Base-by-base conservation (phyloP, 345 rosid species). In the Brassica napus region DNA sequence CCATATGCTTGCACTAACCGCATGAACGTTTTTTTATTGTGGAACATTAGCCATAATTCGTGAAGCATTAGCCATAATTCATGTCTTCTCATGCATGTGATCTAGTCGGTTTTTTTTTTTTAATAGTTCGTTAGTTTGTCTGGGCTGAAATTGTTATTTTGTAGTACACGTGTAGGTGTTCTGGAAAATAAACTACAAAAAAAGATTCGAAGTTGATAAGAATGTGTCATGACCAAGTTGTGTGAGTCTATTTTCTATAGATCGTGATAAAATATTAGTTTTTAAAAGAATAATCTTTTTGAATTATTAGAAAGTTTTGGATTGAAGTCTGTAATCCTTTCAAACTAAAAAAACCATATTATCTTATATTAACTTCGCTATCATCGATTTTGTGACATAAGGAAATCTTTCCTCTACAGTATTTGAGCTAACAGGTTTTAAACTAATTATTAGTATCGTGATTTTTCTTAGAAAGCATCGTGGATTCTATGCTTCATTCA, bases 81-180 rank as follows among this genome's bases (percentile, higher is more conserved):
- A 23, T 77, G 31, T 71, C 37, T 64, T 34, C 37, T 8, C 65
- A n/a, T 66, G 73, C 82, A 72, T 79, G 82, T 79, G 73, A 59
- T 57, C 31, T 57, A 26, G 66, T 28, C 57, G 57, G 58, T 58
- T 78, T 71, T 54, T 64, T 28, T 49, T 54, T 71, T 62, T 65
- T 44, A 15, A 58, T 72, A 18, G 59, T 65, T 73, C 60, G 68
- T 65, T 6, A 47, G 18, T 49, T 64, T 67, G 69, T 47, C 65
- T 68, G 44, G 68, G 65, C 61, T 57, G 23, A 39, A 16, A 28
- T 54, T 31, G 44, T 7, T 63, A 61, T 69, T 28, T 71, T 65
- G 49, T 78, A 42, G n/a, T 47, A 78, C 77, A 65, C 67, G 76
- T 78, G 81, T 71, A 71, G 72, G 66, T 65, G 76, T 57, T 23